phyloP scores from a whole-genome alignment of 768 basidiomycete species.

The Macrolepiota albuminosa region DNA sequence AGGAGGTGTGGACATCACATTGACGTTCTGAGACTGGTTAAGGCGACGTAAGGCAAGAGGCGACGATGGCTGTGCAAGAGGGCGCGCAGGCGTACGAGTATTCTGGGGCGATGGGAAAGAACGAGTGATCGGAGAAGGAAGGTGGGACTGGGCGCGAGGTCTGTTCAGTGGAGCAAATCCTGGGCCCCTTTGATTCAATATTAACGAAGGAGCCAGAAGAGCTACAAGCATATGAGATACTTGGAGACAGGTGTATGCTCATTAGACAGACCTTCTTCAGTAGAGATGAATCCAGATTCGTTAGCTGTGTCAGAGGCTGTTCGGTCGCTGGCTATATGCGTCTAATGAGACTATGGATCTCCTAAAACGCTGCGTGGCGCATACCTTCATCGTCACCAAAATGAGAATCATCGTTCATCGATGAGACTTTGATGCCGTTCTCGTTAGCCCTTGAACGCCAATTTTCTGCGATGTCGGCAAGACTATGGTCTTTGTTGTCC shows the following conservation, averaged over 20 bases:
- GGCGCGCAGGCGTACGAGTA: slow-evolving; percentile 20
- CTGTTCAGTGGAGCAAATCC: slow-evolving; percentile 31
- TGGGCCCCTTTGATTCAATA: slow-evolving; percentile 35
- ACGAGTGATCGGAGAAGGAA: slow-evolving; percentile 30
- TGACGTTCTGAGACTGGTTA: slow-evolving; percentile 27
- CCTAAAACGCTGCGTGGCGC: slow-evolving; percentile 19
- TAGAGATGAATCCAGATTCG: slow-evolving; percentile 39
- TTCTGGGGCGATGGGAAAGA: slow-evolving; percentile 33
- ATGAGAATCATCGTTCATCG: slow-evolving; percentile 44
- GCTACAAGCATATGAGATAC: slow-evolving; percentile 29
- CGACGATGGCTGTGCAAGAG: slow-evolving; percentile 24
- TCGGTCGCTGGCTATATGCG: slow-evolving; percentile 50
- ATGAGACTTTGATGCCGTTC: slow-evolving; percentile 64
- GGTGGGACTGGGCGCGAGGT: slow-evolving; percentile 56
- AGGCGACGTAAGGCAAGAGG: slow-evolving; percentile 31
- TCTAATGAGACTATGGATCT: slow-evolving; percentile 21
- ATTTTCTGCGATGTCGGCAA: slow-evolving; percentile 59
- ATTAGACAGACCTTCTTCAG: slow-evolving; percentile 40
- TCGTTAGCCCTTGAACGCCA: slow-evolving; percentile 72
- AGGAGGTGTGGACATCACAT: slow-evolving; percentile 58
- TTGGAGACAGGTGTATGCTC: not conserved
- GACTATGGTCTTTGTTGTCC: slow-evolving; percentile 36
- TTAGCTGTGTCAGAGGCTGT: slow-evolving; percentile 44
- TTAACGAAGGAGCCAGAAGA: slow-evolving; percentile 54
- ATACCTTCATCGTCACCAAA: slow-evolving; percentile 43